Conservation (phyloP, 164 flowering plant species). For the Piper betle region DNA sequence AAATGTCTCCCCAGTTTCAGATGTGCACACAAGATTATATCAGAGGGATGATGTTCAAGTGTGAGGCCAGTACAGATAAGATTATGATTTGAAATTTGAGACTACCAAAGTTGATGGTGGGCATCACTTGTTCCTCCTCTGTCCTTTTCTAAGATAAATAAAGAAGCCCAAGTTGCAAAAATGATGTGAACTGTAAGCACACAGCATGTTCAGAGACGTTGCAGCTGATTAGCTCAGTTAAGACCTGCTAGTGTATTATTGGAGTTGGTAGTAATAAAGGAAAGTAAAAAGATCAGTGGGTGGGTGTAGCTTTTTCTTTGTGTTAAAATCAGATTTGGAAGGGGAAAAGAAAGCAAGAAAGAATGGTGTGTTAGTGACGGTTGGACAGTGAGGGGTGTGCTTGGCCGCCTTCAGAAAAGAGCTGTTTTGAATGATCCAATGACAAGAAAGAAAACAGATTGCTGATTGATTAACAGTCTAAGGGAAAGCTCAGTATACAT, state of each 20-base stretch:
- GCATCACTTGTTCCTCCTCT: too few relatives aligned
- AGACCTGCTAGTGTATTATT: not conserved
- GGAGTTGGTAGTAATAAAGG: not conserved
- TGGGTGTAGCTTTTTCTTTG: not conserved
- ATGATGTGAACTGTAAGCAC: not conserved
- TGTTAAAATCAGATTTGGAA: too few relatives aligned
- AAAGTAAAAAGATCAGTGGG: not conserved
- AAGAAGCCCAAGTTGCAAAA: not conserved
- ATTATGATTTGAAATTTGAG: not conserved
- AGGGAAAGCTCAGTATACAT: not conserved
- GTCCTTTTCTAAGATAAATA: too few relatives aligned
- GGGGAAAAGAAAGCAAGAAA: not conserved
- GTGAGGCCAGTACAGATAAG: not conserved
- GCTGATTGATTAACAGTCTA: not conserved
- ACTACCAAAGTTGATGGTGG: not conserved
- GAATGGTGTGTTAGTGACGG: not conserved
- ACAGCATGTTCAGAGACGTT: not conserved
- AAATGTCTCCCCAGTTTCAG: not conserved
- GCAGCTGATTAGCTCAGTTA: not conserved
- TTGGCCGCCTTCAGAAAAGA: not conserved
- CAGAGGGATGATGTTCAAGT: not conserved
- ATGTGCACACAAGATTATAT: not conserved
- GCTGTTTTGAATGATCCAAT: not conserved
- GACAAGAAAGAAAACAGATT: not conserved
- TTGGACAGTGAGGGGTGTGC: not conserved